Base-by-base conservation (phyloP, 2,329 filamentous ascomycete species). In the Lachnellula occidentalis region DNA sequence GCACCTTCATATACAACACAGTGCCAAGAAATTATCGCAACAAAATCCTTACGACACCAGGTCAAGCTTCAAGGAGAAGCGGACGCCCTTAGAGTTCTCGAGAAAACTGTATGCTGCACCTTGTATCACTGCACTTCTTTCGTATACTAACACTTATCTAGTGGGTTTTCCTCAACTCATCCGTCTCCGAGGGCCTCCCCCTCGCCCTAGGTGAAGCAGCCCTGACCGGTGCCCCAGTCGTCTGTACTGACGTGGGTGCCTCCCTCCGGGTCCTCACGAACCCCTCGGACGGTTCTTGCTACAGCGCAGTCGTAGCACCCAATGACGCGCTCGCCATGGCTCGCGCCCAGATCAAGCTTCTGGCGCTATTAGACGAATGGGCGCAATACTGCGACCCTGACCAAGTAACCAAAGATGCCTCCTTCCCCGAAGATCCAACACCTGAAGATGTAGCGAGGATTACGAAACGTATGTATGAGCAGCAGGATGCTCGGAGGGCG, bases 281-380 rank as follows among this genome's bases (percentile, higher is more conserved):
- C 58, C 77, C 75, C 0, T 74, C 77, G 48, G 72, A 73, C 46
- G 74, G 72, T 17, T 64, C 61, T 60, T 71, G 75, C 4, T 86
- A 81, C 70, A 82, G 80, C 58, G 82, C 81, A 54, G 79, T 86
- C 5, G 81, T 86, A 2, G 79, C 82, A 14, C 83, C 82, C 2
- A 86, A 86, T 61, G 83, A 86, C 64, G 76, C 82, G 4, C 74
- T 76, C 37, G 77, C 78, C 4, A 72, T 86, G 1, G 83, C 82
- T 1, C 73, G 78, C 22, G 83, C 83, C 0, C 83, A 86, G 62
- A 78, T 86, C 58, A 78, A 79, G 53, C 75, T 86, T 60, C 73
- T 86, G 12, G 80, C 76, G 6, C 77, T 86, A 72, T 70, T 84
- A 1, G 82, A 80, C 4, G 78, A 83, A 63, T 86, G 82, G 82